Conservation (phyloP, 805 yeast genomes). For the Sugiyamaella chiloensis region DNA sequence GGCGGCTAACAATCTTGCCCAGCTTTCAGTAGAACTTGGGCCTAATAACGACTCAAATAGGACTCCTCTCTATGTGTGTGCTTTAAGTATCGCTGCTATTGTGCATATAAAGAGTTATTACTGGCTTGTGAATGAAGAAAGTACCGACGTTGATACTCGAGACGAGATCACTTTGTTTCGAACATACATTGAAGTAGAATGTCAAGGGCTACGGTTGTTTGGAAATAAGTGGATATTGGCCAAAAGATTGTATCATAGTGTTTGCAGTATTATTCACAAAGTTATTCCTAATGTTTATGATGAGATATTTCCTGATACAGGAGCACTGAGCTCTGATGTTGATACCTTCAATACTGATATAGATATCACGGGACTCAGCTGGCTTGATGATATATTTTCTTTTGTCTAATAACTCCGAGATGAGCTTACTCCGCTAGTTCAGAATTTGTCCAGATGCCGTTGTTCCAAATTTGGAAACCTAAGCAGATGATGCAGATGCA, state of each 20-base stretch:
- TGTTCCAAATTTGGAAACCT: too few relatives aligned
- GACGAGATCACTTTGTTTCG: background rate
- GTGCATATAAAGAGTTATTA: conserved; percentile 12
- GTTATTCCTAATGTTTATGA: background rate
- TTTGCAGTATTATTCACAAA: background rate
- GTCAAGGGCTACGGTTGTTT: background rate
- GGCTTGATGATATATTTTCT: too few relatives aligned
- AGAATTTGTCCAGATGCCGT: too few relatives aligned
- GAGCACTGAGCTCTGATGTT: too few relatives aligned
- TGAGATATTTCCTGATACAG: background rate
- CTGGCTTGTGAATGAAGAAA: conserved; percentile 3
- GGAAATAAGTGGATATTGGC: background rate
- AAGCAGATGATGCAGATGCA: too few relatives aligned
- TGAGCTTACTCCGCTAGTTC: too few relatives aligned
- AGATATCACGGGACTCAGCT: too few relatives aligned
- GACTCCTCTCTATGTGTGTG: conserved; percentile 12
- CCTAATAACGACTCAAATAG: background rate
- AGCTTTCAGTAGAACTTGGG: background rate
- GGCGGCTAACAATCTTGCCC: background rate
- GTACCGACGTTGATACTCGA: background rate
- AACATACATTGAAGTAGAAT: background rate
- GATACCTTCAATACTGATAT: too few relatives aligned
- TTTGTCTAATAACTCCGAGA: too few relatives aligned
- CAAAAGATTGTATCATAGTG: background rate
- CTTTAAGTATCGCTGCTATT: conserved; percentile 8